Base-by-base conservation (phyloP, 352 stramenopile species). In the Stephanocyclus meneghinianus region DNA sequence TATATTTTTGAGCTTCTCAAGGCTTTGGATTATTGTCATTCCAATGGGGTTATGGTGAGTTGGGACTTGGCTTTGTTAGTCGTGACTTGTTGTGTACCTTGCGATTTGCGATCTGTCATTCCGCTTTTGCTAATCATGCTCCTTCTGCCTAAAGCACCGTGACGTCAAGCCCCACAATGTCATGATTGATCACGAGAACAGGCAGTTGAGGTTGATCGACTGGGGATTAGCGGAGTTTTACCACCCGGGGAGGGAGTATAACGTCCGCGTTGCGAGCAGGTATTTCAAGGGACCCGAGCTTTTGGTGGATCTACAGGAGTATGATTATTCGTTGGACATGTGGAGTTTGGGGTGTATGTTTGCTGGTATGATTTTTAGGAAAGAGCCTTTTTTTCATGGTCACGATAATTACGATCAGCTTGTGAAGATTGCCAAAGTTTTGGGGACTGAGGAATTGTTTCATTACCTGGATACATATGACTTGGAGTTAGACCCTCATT, bases 121-220 rank as follows among this genome's bases (percentile, higher is more conserved):
- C 10, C 18, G 1, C 16, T 13, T 21, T 65, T 51, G 26, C 30
- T 21, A 6, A 65, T n/a, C 11, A n/a, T 65, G 13, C 18, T 5
- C 37, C 35, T 51, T 65, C 16, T 42, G 16, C 5, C 53, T 11
- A 9, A 60, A 65, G 97, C 97, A 99, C 89, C 93, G 97, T 62
- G 97, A 99, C 85, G 97, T 99, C 26, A 99, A 99, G 91, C 97
- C 97, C 16, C 97, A 99, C 89, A 99, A 99, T 85, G 96, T 99
- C 51, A 99, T 99, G 96, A 99, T 99, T 84, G 97, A 99, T 87
- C 97, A 99, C 77, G 96, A 98, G 69, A 98, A 98, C 81, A 93
- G 96, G 35, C 94, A 98, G 88, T 90, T 99, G 26, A 93, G 97
- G 18, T 86, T 99, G 10, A 99, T 99, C 80, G 97, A 99, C 90